A percentile compares a stretch with the other conserved stretches of the same genome.
These are phyloP conservation scores for Nelumbo lutea DNA, from an alignment of 164 flowering plant species.

Conservation along the genomic window DNA sequence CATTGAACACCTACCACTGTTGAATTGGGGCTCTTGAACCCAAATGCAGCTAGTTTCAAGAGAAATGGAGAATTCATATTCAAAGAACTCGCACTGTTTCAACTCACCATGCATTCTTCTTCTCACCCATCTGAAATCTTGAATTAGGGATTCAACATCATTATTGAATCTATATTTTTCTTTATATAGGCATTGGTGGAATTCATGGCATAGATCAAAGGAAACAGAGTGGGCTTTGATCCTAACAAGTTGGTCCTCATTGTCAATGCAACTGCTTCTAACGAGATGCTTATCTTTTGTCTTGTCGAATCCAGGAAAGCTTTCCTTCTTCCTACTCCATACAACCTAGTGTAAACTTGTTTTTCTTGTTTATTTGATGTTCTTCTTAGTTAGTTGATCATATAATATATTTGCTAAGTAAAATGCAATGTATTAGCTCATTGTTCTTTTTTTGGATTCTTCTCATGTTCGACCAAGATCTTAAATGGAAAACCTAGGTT, in stretches of 20 bases:
- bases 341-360: slow-evolving; percentile 40
- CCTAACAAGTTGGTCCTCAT: slow-evolving; percentile 45
- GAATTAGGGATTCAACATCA: neutral
- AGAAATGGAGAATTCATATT: slow-evolving; percentile 29
- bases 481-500: slow-evolving; percentile 52
- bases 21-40: slow-evolving; percentile 42
- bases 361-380: neutral
- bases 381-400: neutral
- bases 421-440: neutral
- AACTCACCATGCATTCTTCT: neutral
- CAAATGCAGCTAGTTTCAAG: slow-evolving; percentile 3
- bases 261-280: slow-evolving; percentile 47
- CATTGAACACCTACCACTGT: neutral
- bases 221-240: slow-evolving; percentile 34
- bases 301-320: slow-evolving; percentile 47
- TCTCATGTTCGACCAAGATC: neutral
- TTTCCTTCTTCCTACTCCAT: slow-evolving; percentile 43
- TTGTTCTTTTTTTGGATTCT: neutral
- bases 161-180: slow-evolving; percentile 12
- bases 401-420: neutral
- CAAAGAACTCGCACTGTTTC: slow-evolving; percentile 48
- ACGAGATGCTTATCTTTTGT: slow-evolving; percentile 45
- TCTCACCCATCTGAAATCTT: neutral
- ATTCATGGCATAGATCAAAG: slow-evolving; percentile 41
- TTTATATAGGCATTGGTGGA: slow-evolving; percentile 18